A percentile compares a stretch with the other conserved stretches of the same genome.
Conservation (phyloP, 1,139 yeast species). For the Nakaseomyces bracarensis region DNA sequence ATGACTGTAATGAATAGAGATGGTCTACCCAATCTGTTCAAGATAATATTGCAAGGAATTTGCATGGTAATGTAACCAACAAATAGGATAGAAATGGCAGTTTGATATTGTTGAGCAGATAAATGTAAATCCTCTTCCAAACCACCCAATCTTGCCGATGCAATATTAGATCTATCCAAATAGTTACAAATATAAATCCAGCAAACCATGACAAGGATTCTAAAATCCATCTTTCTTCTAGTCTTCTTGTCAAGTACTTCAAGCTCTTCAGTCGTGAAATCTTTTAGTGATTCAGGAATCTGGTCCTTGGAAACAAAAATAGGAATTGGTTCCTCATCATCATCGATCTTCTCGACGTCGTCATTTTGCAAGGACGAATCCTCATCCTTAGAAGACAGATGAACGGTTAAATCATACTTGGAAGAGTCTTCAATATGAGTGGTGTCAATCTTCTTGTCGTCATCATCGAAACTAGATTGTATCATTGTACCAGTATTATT, state of each 20-base stretch:
- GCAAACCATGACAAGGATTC: conserved; percentile 49
- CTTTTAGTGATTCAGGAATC: conserved; percentile 16
- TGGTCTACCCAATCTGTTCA: conserved; percentile 43
- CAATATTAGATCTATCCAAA: conserved; percentile 54
- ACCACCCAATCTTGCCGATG: conserved; percentile 52
- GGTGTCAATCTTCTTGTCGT: neutral
- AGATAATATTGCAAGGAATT: conserved; percentile 45
- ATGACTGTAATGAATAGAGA: conserved; percentile 42
- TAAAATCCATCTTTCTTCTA: conserved; percentile 42
- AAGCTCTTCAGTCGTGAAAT: conserved; percentile 21
- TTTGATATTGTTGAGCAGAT: conserved; percentile 45
- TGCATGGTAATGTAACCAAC: conserved; percentile 57
- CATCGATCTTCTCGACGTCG: conserved; percentile 5
- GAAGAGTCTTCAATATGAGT: conserved; percentile 5
- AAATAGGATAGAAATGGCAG: conserved; percentile 48
- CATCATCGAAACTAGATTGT: neutral
- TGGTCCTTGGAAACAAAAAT: conserved; percentile 13
- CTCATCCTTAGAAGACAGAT: conserved; percentile 4
- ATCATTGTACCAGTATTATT: neutral
- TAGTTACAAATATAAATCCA: conserved; percentile 51
- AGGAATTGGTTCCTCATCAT: conserved; percentile 6
- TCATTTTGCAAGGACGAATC: conserved; percentile 6
- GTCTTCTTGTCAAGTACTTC: conserved; percentile 35
- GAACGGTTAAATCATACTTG: conserved; percentile 4
- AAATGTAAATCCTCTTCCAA: conserved; percentile 47